Conservation (phyloP, 2,329 filamentous ascomycete species). For the Penicillium sp. region DNA sequence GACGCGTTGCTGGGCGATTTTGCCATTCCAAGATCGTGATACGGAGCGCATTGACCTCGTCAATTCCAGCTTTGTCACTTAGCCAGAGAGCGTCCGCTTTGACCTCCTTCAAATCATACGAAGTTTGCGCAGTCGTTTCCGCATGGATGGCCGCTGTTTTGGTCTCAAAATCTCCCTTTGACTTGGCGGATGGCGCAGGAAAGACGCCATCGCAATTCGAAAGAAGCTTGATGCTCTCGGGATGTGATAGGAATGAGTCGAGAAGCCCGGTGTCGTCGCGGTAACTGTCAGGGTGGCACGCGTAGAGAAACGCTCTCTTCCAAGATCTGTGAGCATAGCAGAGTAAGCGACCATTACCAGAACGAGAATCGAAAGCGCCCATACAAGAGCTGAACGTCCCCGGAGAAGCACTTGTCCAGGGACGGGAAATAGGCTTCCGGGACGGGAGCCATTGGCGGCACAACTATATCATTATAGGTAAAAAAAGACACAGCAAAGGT, state of each 20-base stretch:
- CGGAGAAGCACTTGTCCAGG: slow-evolving; percentile 81
- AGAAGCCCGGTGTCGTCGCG: slow-evolving; percentile 63
- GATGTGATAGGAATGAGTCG: slow-evolving; percentile 72
- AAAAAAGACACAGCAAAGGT: slow-evolving; percentile 18
- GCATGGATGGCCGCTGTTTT: slow-evolving; percentile 87
- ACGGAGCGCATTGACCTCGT: slow-evolving; percentile 81
- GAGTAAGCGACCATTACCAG: slow-evolving; percentile 28
- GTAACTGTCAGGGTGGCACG: slow-evolving; percentile 47
- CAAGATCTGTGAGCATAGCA: slow-evolving; percentile 58
- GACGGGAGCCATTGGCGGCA: slow-evolving; percentile 67
- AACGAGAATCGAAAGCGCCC: slow-evolving; percentile 18
- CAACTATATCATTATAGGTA: slow-evolving; percentile 48
- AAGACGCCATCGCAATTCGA: slow-evolving; percentile 73
- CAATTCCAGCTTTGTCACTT: slow-evolving; percentile 75
- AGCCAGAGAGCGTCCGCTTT: slow-evolving; percentile 88
- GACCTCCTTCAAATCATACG: slow-evolving; percentile 76
- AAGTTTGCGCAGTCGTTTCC: slow-evolving; percentile 67
- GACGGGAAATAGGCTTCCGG: slow-evolving; percentile 81
- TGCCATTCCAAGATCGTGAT: slow-evolving; percentile 85
- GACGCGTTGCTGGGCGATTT: slow-evolving; percentile 72
- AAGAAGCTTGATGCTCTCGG: slow-evolving; percentile 70
- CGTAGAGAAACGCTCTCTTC: slow-evolving; percentile 60
- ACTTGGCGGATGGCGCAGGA: slow-evolving; percentile 62
- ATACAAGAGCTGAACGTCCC: slow-evolving; percentile 80
- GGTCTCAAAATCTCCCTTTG: slow-evolving; percentile 76